Base-by-base conservation (phyloP, 495 filamentous ascomycete genomes). In the Hypoxylon trugodes region DNA sequence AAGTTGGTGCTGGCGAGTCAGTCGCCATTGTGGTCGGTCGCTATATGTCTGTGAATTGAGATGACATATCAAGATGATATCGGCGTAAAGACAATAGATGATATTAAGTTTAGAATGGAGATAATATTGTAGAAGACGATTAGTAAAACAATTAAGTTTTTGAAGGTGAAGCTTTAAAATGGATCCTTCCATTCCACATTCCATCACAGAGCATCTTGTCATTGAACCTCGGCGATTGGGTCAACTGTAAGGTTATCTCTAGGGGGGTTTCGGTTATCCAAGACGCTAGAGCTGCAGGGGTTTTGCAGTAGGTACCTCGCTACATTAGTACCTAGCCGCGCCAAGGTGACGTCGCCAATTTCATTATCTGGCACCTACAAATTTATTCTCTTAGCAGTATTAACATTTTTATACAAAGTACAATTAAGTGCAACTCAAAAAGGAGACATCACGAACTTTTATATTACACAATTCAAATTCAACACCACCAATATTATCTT, bases 301-400 rank as follows among this genome's bases (percentile, higher is more conserved):
- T 18, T 59, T 16, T 35, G 42, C 48, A 24, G 55, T 58, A 42
- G 19, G 15, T 41, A n/a, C 30, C 13, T 38, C 1, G 13, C 21
- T 49, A 22, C 51, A 26, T 25, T 25, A 9, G 5, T 41, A 33
- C 49, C 35, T 60, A 61, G 32, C 49, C 42, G 38, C 21, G 41
- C 59, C 35, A 49, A 40, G 60, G 63, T 66, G 63, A 66, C 63
- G 63, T 66, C 63, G 63, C 40, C 40, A 35, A 53, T 41, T 21
- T 41, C 30, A 57, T 52, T 52, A 66, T 66, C 63, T 61, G 63
- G 50, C 56, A 52, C 38, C 38, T 61, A 48, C 48, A 25, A 51
- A 51, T 58, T 28, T 19, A 28, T 30, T 12, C n/a, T 53, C 28
- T 28, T 36, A 30, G 9, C 45, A 46, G 15, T n/a, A n/a, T 46